Evolutionary conservation across 208 protist genomes (phyloP), one percentile per base, ranked within the genome.

Genomic region (Herpetomonas muscarum): DNA sequence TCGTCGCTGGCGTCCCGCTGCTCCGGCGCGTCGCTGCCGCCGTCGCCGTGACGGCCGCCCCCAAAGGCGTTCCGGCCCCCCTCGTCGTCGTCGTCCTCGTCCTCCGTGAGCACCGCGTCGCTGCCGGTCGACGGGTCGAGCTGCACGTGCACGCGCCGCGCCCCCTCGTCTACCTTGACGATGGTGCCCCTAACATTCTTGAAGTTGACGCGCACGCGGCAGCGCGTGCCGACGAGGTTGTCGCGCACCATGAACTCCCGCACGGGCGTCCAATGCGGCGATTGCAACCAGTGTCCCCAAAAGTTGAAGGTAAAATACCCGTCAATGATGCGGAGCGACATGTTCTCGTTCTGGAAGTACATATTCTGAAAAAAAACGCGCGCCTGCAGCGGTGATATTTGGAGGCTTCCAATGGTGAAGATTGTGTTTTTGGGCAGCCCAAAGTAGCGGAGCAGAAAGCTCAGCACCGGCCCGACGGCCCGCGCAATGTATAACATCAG

Each of bases 241-340:
- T 89, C 73, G 17, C 39, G 68, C 13, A 93, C 22, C 85, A 93
- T 90, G 55, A 85, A 87, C 42, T 92, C 84, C 15, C 76, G 75
- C 51, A 93, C 59, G 12, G 37, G 64, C 22, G 79, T 79, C 83
- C 85, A 94, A 12, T 69, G 48, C 6, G 70, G 50, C 50, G 80
- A 67, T 25, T 58, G 52, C 25, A 76, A 67, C 74, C 79, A 85
- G n/a, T 71, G 76, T 21, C 73, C 79, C 79, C 80, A 91, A 55
- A 92, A 83, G 10, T 60, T 58, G 48, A 96, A 82, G 1, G 86
- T 86, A 34, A 89, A 39, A 62, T 96, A 87, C 13, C 89, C 89
- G 53, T 96, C 89, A 7, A 92, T 69, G 37, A 92, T 74, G 49
- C 76, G 80, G n/a, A 96, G 44, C 0, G 89, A 87, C 37, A 87